phyloP scores from a whole-genome alignment of 768 basidiomycete species.

The Coprinellus micaceus region DNA sequence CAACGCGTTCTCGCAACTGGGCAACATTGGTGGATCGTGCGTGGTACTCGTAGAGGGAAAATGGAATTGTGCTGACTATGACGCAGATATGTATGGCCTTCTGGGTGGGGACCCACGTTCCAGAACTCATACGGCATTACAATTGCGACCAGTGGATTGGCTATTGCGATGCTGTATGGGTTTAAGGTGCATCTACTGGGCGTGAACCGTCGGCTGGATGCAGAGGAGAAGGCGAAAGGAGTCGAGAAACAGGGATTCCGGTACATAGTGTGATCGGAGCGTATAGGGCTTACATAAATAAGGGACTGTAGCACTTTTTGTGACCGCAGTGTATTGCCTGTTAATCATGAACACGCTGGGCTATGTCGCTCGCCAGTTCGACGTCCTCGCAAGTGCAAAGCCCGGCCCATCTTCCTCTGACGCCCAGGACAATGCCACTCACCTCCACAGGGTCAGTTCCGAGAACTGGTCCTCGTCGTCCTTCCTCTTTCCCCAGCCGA shows the following conservation, averaged over 20 bases:
- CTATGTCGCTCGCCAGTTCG: slow-evolving; percentile 79
- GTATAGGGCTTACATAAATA: slow-evolving; percentile 7
- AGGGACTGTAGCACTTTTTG: not conserved
- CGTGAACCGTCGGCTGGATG: slow-evolving; percentile 37
- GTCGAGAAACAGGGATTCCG: slow-evolving; percentile 41
- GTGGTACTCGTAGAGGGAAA: slow-evolving; percentile 24
- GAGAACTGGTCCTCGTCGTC: slow-evolving; percentile 55
- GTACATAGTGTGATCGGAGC: slow-evolving; percentile 41
- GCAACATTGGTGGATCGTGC: slow-evolving; percentile 80
- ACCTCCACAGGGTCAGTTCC: slow-evolving; percentile 42
- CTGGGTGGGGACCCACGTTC: slow-evolving; percentile 65
- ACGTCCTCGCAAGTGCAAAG: slow-evolving; percentile 61
- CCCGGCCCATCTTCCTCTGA: slow-evolving; percentile 46
- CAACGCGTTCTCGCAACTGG: slow-evolving; percentile 78
- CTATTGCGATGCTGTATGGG: slow-evolving; percentile 50
- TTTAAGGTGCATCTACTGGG: slow-evolving; percentile 40
- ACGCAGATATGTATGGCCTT: slow-evolving; percentile 62
- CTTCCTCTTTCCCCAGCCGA: slow-evolving; percentile 40
- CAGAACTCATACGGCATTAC: slow-evolving; percentile 68
- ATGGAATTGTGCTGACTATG: not conserved
- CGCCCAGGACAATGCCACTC: slow-evolving; percentile 35
- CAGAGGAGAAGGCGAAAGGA: slow-evolving; percentile 38
- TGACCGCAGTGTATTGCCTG: not conserved
- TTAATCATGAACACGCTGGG: slow-evolving; percentile 72
- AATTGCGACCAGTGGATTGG: slow-evolving; percentile 51